These are phyloP conservation scores for Emergomyces pasteurianus DNA, from an alignment of 2,329 filamentous ascomycete species.

Conservation along the genomic window DNA sequence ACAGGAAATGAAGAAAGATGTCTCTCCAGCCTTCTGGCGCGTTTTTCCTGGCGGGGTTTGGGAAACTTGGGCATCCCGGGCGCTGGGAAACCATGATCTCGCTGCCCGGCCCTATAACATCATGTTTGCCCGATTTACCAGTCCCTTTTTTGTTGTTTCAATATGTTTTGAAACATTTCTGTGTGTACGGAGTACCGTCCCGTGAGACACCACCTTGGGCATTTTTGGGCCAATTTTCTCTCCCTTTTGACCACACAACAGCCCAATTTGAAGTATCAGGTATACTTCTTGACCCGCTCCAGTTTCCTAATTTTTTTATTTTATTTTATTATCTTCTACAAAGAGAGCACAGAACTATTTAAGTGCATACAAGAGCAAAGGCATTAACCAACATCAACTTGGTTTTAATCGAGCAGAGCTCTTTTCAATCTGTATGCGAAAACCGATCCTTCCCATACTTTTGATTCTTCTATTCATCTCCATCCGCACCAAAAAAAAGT, in stretches of 20 bases:
- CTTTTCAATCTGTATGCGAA: constrained; percentile 1
- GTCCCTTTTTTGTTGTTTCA: constrained; percentile 2
- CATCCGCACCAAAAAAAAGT: neutral
- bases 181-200: neutral
- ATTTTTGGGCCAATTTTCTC: neutral
- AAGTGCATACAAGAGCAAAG: neutral
- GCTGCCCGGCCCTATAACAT: neutral
- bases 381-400: neutral
- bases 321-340: neutral
- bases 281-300: neutral
- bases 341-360: neutral
- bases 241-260: neutral
- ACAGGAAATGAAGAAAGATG: neutral
- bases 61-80: neutral
- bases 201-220: neutral
- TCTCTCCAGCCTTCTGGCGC: neutral
- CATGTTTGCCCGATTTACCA: neutral
- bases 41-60: neutral
- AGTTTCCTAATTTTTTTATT: neutral
- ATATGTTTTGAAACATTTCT: constrained; percentile 4
- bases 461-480: neutral
- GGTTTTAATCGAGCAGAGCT: neutral
- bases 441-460: neutral
- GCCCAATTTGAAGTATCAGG: constrained; percentile 1
- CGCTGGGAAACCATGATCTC: neutral